Conservation (phyloP, 805 yeast species). For the Tetrapisispora namnaoensis region DNA sequence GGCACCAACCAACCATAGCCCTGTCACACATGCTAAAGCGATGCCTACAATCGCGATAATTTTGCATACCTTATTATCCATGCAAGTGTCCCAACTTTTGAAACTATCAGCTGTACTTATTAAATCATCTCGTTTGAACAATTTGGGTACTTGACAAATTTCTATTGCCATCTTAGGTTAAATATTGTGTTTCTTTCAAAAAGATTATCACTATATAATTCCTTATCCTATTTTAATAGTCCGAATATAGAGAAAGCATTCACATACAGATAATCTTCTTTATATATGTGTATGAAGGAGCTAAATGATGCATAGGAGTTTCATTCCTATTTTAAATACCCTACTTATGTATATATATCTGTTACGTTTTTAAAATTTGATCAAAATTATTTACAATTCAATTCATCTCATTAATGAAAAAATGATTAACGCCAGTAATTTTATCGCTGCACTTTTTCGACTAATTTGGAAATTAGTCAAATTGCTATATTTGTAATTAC, state of each 20-base stretch:
- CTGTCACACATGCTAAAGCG: constrained; percentile 43
- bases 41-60: constrained; percentile 69
- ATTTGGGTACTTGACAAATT: background rate
- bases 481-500: background rate
- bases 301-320: no score
- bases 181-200: background rate
- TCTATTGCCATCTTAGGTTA: background rate
- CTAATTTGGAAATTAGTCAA: background rate
- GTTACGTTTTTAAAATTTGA: background rate
- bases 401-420: background rate
- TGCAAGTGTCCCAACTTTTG: constrained; percentile 66
- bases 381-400: no score
- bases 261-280: no score
- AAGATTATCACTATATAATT: no score
- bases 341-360: no score
- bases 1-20: constrained; percentile 47
- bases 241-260: no score
- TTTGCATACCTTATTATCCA: constrained; percentile 68
- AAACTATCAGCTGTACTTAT: constrained; percentile 37
- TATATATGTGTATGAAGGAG: no score
- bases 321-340: no score
- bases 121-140: constrained; percentile 13
- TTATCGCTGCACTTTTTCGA: background rate
- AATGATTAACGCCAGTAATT: background rate
- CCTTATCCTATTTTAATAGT: no score